These are phyloP conservation scores for Diaporthe velutina DNA, from an alignment of 2,329 filamentous ascomycete genomes.

Conservation along the genomic window DNA sequence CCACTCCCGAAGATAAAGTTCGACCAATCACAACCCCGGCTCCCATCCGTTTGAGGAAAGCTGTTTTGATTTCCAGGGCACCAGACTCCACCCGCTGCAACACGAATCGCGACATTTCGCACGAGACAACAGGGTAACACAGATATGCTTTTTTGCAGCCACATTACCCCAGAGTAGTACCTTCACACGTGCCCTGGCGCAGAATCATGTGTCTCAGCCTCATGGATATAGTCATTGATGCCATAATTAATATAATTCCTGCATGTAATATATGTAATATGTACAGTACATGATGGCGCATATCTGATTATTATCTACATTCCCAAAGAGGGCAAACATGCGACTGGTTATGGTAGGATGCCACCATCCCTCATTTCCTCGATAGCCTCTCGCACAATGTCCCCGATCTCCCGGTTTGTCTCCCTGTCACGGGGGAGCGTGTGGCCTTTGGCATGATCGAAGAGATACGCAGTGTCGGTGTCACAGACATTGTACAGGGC, in stretches of 20 bases:
- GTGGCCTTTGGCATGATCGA: slow-evolving; percentile 59
- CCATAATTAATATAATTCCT: slow-evolving; percentile 6
- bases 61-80: background rate
- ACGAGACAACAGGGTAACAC: background rate
- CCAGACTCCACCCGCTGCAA: background rate
- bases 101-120: background rate
- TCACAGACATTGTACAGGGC: slow-evolving; percentile 54
- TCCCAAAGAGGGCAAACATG: slow-evolving; percentile 4
- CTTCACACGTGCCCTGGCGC: background rate
- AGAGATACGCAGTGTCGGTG: slow-evolving; percentile 54
- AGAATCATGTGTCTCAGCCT: background rate
- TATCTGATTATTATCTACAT: background rate
- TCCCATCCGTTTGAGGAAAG: background rate
- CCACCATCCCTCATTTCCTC: slow-evolving; percentile 39
- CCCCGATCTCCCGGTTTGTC: slow-evolving; percentile 50
- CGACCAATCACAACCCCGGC: slow-evolving; percentile 11
- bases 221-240: background rate
- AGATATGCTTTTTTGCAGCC: background rate
- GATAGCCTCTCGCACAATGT: slow-evolving; percentile 42
- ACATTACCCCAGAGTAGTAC: background rate
- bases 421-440: slow-evolving; percentile 52
- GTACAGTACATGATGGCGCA: background rate
- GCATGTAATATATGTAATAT: slow-evolving; percentile 6
- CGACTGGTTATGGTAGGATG: background rate
- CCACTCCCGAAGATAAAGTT: slow-evolving; percentile 5